A percentile compares a stretch with the other conserved stretches of the same genome.
Conservation (phyloP, 352 stramenopile genomes). For the Pythium oligandrum region DNA sequence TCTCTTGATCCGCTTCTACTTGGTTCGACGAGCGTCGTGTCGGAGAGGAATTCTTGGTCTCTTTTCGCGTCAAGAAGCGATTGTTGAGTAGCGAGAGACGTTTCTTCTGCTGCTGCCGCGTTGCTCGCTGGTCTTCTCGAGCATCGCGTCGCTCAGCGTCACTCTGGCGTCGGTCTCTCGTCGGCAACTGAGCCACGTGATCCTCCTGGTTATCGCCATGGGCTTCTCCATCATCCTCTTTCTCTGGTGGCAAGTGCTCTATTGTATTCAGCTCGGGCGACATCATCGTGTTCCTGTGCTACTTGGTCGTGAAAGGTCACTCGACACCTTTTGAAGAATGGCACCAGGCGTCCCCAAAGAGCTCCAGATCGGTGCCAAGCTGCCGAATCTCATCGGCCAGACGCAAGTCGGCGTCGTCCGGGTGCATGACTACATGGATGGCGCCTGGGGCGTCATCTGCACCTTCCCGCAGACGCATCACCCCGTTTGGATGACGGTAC, state of each 20-base stretch:
- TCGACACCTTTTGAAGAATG: slow-evolving; percentile 10
- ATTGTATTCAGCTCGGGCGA: slow-evolving; percentile 1
- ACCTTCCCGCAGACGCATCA: slow-evolving; percentile 71
- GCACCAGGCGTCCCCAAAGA: slow-evolving; percentile 24
- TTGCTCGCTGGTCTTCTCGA: slow-evolving; percentile 32
- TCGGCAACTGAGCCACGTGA: background rate
- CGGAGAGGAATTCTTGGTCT: slow-evolving; percentile 5
- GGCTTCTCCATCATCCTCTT: background rate
- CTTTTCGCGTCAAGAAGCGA: slow-evolving; percentile 38
- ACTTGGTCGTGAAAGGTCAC: slow-evolving; percentile 11
- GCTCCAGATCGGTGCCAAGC: slow-evolving; percentile 63
- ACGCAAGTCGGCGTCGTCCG: slow-evolving; percentile 69
- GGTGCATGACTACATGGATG: slow-evolving; percentile 69
- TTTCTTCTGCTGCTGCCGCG: slow-evolving; percentile 12
- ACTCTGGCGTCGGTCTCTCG: slow-evolving; percentile 18
- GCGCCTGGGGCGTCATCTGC: slow-evolving; percentile 59
- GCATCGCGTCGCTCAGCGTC: slow-evolving; percentile 31
- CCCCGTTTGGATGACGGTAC: slow-evolving; percentile 60
- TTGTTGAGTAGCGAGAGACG: slow-evolving; percentile 35
- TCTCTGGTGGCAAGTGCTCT: background rate
- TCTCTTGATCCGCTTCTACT: background rate
- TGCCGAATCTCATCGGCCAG: slow-evolving; percentile 65
- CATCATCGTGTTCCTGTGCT: slow-evolving; percentile 10
- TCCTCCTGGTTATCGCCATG: slow-evolving; percentile 1
- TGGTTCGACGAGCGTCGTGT: background rate